phyloP scores from a whole-genome alignment of 768 basidiomycete genomes.

The Rhodotorula babjevae region DNA sequence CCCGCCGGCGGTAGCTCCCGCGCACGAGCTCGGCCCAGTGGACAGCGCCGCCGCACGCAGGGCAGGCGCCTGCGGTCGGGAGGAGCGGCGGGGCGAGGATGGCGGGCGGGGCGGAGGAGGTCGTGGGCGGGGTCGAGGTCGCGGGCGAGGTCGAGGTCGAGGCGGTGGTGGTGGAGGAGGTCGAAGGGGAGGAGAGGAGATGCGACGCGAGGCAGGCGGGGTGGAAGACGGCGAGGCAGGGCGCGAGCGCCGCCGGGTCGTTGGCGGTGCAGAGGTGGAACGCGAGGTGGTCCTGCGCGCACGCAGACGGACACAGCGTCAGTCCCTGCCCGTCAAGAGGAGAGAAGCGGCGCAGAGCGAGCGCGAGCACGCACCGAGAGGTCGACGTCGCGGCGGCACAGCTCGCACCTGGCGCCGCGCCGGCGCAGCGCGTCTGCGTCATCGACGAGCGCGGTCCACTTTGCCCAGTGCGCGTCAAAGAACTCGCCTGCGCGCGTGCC shows the following conservation, averaged over 20 bases:
- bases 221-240: constrained; percentile 29
- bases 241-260: constrained; percentile 26
- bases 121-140: neutral
- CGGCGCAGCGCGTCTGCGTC: neutral
- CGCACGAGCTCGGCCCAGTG: constrained; percentile 49
- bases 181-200: neutral
- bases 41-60: constrained; percentile 37
- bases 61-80: constrained; percentile 45
- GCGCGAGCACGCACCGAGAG: constrained; percentile 35
- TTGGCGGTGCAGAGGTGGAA: constrained; percentile 44
- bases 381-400: constrained; percentile 36
- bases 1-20: constrained; percentile 44
- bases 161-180: neutral
- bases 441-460: neutral
- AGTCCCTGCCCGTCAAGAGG: neutral
- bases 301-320: no score
- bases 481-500: no score
- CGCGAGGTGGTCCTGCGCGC: constrained; percentile 42
- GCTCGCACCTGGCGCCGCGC: constrained; percentile 10
- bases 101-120: neutral
- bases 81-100: constrained; percentile 36
- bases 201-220: constrained; percentile 1
- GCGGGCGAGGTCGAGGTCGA: neutral
- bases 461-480: constrained; percentile 22
- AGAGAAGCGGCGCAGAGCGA: neutral